These are phyloP conservation scores for Pseudomonodictys pantanalensis DNA, from an alignment of 495 filamentous ascomycete species.

Conservation along the genomic window DNA sequence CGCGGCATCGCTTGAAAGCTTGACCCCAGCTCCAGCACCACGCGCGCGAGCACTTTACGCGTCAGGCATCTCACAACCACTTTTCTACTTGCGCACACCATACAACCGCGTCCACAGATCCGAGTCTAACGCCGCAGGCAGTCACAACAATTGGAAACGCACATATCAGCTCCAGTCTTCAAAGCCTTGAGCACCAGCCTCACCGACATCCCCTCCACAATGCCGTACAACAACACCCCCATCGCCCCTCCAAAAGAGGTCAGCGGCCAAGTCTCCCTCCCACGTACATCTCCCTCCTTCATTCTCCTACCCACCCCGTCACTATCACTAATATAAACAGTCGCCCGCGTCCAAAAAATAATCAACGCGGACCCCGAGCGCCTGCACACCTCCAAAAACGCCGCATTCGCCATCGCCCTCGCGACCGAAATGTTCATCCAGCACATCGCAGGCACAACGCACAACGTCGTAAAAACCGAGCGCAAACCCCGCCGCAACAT, in stretches of 20 bases:
- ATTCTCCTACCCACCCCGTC: neutral
- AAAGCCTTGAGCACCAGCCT: neutral
- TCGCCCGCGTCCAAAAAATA: slow-evolving; percentile 91
- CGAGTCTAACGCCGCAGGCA: no score
- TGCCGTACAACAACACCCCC: slow-evolving; percentile 87
- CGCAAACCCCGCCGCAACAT: slow-evolving; percentile 88
- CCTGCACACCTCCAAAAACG: slow-evolving; percentile 79
- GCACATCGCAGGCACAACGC: slow-evolving; percentile 77
- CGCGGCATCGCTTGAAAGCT: no score
- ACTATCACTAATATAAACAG: slow-evolving; percentile 45
- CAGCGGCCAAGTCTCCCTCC: slow-evolving; percentile 79
- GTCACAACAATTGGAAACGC: no score
- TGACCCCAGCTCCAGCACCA: neutral
- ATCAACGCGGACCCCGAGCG: slow-evolving; percentile 85
- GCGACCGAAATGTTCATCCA: slow-evolving; percentile 97
- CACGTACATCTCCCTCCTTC: slow-evolving; percentile 58
- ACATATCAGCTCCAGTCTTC: no score
- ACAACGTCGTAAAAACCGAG: slow-evolving; percentile 86
- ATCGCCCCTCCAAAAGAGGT: slow-evolving; percentile 77
- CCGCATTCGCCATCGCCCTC: slow-evolving; percentile 89
- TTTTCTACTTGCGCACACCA: neutral
- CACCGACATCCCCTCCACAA: slow-evolving; percentile 37
- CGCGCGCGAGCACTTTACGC: neutral
- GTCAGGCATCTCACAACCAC: neutral
- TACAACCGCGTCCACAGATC: neutral